These are phyloP conservation scores for Knufia petricola DNA, from an alignment of 2,329 filamentous ascomycete genomes.

Conservation along the genomic window DNA sequence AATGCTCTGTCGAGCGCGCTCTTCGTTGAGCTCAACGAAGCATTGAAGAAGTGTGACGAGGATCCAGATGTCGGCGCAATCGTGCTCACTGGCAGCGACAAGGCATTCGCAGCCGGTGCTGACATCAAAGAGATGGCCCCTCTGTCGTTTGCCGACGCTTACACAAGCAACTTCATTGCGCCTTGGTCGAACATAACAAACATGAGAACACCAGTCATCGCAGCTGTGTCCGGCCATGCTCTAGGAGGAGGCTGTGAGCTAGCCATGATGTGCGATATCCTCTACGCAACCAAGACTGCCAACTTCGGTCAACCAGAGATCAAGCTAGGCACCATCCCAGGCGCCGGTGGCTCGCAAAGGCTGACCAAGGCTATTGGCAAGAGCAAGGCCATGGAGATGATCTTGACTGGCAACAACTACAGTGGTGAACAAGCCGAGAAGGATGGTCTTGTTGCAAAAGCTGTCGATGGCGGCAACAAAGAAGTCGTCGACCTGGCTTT, in stretches of 20 bases:
- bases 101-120: conserved; percentile 88
- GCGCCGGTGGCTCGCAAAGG: conserved; percentile 82
- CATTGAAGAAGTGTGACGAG: conserved; percentile 59
- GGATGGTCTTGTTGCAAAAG: conserved; percentile 81
- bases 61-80: conserved; percentile 64
- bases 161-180: conserved; percentile 87
- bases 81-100: conserved; percentile 77
- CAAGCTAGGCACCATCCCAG: conserved; percentile 85
- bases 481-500: conserved; percentile 72
- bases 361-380: conserved; percentile 76
- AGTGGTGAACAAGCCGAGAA: conserved; percentile 72
- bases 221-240: conserved; percentile 87
- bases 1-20: conserved; percentile 89
- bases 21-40: conserved; percentile 78
- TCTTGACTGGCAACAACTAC: conserved; percentile 77
- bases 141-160: conserved; percentile 78
- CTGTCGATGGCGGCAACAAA: conserved; percentile 65
- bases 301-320: conserved; percentile 97
- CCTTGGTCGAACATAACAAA: conserved; percentile 78
- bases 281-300: conserved; percentile 78
- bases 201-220: conserved; percentile 89
- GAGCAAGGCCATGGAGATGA: conserved; percentile 81
- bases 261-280: conserved; percentile 91
- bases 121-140: conserved; percentile 99
- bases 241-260: conserved; percentile 93